Base-by-base conservation (phyloP, 225 moss, liverwort and hornwort species). In the Polytrichum commune region DNA sequence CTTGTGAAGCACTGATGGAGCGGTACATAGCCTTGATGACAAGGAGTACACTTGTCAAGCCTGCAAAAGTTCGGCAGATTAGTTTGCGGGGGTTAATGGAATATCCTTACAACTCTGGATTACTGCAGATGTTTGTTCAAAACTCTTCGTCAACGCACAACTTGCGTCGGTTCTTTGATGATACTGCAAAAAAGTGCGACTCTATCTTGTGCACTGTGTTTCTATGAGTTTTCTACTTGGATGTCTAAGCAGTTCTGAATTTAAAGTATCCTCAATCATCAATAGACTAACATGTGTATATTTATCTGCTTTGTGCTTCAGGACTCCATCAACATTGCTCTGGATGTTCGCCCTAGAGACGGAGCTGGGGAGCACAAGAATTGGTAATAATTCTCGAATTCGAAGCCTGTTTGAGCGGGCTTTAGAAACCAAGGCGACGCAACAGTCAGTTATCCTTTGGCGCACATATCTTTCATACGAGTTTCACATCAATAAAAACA, bases 381-480 rank as follows among this genome's bases (percentile, higher is more conserved):
- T 72, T 27, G 55, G 71, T 73, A 85, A 81, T 70, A 74, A 84
- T 71, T 80, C 92, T 63, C 92, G 97, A 60, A 87, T 98, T 65
- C 90, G 85, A 69, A 85, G 95, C 78, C 79, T 95, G 55, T 92
- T 98, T 80, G 97, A 98, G 71, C 88, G 97, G 76, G 95, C 88
- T 66, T 69, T 98, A 66, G 97, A 93, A 73, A 78, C 72, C 72
- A 95, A 79, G 78, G 86, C 90, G 63, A 93, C 94, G 26, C 88
- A 90, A 66, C 86, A 93, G 60, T 98, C 90, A n/a, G 93, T 98
- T 80, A 57, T 98, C 29, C 74, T 93, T 33, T 98, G 97, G 97
- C 89, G 97, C 57, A 80, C 87, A 55, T 98, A 98, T 69, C 79
- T 98, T 74, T 92, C 95, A 32, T 93, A 95, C 79, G 97, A 98